Evolutionary conservation across 164 flowering plant species (phyloP).

Genomic region (Platanus orientalis): DNA sequence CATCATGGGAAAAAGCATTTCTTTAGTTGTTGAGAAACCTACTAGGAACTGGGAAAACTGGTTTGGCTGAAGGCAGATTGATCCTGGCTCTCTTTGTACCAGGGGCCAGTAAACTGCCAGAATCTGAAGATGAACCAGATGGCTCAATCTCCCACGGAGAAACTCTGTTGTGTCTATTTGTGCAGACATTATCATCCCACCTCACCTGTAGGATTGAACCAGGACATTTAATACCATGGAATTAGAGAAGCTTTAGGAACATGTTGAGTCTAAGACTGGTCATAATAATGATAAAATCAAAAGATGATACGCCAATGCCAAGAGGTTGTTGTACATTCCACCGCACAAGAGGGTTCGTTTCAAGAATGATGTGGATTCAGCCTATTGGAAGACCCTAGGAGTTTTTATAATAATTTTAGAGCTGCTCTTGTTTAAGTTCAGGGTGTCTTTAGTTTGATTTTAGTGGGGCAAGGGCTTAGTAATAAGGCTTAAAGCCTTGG

Average conservation of each 20-base stretch:
- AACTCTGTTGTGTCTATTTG: conserved; percentile 55
- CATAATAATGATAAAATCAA: no score
- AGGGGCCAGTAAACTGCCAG: conserved; percentile 32
- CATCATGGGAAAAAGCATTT: background rate
- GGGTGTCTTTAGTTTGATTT: no score
- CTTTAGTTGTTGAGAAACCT: conserved; percentile 10
- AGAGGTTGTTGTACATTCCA: no score
- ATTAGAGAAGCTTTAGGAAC: background rate
- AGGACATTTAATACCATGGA: background rate
- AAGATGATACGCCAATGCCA: no score
- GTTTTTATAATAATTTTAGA: no score
- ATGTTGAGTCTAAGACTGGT: no score
- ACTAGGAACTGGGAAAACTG: conserved; percentile 65
- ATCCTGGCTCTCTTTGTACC: conserved; percentile 68
- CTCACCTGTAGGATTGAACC: conserved; percentile 61
- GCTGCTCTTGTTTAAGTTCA: no score
- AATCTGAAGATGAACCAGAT: conserved; percentile 49
- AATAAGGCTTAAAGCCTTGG: no score
- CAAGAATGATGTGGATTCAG: no score
- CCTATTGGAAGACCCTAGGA: no score
- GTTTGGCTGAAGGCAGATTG: conserved; percentile 38
- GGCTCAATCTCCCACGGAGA: conserved; percentile 97
- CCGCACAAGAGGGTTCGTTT: no score
- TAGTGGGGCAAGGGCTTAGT: no score
- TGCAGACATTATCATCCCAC: conserved; percentile 67